A percentile compares a stretch with the other conserved stretches of the same genome.
Evolutionary conservation across 2,329 filamentous ascomycete genomes (phyloP).

Genomic region (Pseudogymnoascus sp.): DNA sequence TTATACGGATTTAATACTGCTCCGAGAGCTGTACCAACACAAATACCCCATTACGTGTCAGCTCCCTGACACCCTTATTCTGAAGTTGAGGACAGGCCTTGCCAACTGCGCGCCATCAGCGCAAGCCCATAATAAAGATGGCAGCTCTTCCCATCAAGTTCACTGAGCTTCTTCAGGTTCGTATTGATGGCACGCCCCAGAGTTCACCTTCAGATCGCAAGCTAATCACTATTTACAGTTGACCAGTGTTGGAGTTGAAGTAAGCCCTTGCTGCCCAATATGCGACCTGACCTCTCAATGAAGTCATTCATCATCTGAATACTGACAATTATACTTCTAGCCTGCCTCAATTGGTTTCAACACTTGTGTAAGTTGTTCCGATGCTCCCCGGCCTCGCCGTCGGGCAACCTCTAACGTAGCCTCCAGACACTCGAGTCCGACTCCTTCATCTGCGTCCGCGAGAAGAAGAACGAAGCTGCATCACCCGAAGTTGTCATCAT

Average conservation of each 20-base stretch:
- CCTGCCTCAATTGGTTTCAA: slow-evolving; percentile 74
- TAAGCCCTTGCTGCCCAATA: slow-evolving; percentile 32
- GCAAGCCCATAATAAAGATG: slow-evolving; percentile 22
- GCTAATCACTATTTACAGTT: slow-evolving; percentile 35
- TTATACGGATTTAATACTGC: slow-evolving; percentile 6
- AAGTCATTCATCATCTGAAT: slow-evolving; percentile 4
- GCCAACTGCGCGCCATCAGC: slow-evolving; percentile 13
- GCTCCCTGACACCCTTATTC: slow-evolving; percentile 10
- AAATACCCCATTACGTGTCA: slow-evolving; percentile 11
- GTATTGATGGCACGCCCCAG: slow-evolving; percentile 49
- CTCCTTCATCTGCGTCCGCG: slow-evolving; percentile 89
- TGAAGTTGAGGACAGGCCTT: slow-evolving; percentile 6
- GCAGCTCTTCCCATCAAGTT: slow-evolving; percentile 79
- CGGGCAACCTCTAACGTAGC: slow-evolving; percentile 16
- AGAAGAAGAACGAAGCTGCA: slow-evolving; percentile 78
- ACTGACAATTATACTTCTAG: slow-evolving; percentile 38
- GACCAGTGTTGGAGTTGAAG: slow-evolving; percentile 45
- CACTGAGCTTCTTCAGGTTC: slow-evolving; percentile 82
- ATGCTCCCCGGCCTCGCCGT: slow-evolving; percentile 11
- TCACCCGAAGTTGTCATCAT: slow-evolving; percentile 94
- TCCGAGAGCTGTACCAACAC: slow-evolving; percentile 6
- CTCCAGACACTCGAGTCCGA: slow-evolving; percentile 93
- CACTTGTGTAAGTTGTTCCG: slow-evolving; percentile 59
- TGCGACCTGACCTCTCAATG: slow-evolving; percentile 5
- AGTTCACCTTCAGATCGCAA: slow-evolving; percentile 10